A percentile compares a stretch with the other conserved stretches of the same genome.
Evolutionary conservation across 2,329 filamentous ascomycete species (phyloP).

Genomic region (Sarocladium kiliense): DNA sequence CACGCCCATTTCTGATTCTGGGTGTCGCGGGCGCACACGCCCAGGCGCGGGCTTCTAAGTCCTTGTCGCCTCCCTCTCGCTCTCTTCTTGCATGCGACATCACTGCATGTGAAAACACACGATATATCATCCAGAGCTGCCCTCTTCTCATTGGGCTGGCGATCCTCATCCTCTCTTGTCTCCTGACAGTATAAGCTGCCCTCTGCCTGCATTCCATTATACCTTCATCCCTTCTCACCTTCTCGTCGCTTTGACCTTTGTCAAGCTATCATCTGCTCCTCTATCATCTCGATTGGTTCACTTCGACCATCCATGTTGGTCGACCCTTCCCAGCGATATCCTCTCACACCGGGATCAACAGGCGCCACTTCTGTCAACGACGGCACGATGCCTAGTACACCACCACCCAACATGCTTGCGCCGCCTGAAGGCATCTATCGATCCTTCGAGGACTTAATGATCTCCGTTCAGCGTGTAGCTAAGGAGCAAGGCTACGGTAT

Average conservation of each 20-base stretch:
- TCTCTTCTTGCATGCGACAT: background rate
- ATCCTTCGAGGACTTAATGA: conserved; percentile 54
- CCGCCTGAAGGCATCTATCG: conserved; percentile 57
- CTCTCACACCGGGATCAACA: conserved; percentile 5
- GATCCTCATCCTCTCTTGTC: background rate
- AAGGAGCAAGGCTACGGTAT: conserved; percentile 60
- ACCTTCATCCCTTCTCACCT: background rate
- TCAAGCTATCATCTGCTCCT: too few species aligned
- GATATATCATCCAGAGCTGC: conserved; percentile 1
- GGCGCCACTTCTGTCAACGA: background rate
- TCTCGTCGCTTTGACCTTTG: too few species aligned
- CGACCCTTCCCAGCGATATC: background rate
- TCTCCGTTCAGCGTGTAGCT: conserved; percentile 52
- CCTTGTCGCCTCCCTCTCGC: background rate
- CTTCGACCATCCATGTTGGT: background rate
- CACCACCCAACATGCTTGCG: conserved; percentile 32
- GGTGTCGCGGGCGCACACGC: background rate
- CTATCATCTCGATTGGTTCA: background rate
- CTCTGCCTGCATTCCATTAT: background rate
- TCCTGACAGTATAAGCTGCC: background rate
- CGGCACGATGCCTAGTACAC: conserved; percentile 4
- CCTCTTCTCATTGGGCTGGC: background rate
- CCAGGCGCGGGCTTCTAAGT: background rate
- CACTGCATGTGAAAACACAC: background rate
- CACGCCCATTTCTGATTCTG: conserved; percentile 2